Evolutionary conservation across 1,139 yeast species (phyloP), one percentile per base, ranked within the genome.

Genomic region (Ogataea hybrid): DNA sequence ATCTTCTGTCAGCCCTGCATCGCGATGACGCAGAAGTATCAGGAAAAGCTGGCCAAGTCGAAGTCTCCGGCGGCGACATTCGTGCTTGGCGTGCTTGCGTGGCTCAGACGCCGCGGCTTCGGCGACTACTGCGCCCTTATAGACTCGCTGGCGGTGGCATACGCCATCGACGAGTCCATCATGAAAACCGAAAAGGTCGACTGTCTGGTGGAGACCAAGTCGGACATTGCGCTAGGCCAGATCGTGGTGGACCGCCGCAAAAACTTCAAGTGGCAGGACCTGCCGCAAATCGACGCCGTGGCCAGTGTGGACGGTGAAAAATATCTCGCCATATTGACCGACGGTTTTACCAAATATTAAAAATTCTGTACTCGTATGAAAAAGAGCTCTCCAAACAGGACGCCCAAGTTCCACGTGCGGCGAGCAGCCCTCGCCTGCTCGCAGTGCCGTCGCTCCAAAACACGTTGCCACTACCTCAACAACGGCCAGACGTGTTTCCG

Each of bases 101-200:
- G 49, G 33, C 42, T 51, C 28, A 39, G 49, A 31, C 44, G 34
- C 12, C 43, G 57, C 25, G 53, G 51, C 2, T 42, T 41, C 35
- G 53, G 55, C 15, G 57, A 53, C 27, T 53, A 53, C 33, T 53
- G 57, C 39, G 57, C 57, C 3, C 39, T 53, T 22, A 53, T 53
- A 15, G 57, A 52, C 37, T 50, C 56, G 16, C 37, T 53, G 8
- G 56, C 57, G 5, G 57, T 53, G 8, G 56, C 55, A 4, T 50
- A 50, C 34, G 54, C 54, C 21, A 48, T 53, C n/a, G 56, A 52
- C 36, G 45, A 43, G 16, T 35, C 43, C n/a, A 50, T 52, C 17
- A 47, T 52, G 52, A 37, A 33, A 3, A 47, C 54, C 2, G 48
- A 51, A 28, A 33, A 18, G 16, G 53, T 53, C 12, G 50, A 45